phyloP scores from a whole-genome alignment of 768 basidiomycete species.

The Russula compacta region DNA sequence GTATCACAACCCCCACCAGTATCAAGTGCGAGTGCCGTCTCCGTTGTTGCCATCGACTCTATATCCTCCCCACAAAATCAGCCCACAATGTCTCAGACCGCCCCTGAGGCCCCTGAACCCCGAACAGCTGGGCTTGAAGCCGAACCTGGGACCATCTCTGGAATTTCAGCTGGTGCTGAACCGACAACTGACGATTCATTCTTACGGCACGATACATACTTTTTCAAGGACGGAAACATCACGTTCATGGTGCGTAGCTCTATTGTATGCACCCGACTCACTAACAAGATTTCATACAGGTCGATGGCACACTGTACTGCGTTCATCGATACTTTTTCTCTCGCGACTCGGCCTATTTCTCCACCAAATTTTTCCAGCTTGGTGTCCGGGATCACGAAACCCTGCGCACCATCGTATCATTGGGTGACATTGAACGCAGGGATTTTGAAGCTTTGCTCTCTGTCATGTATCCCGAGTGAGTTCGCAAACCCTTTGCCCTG shows the following conservation, averaged over 20 bases:
- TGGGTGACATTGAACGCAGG: neutral
- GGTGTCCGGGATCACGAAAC: slow-evolving; percentile 6
- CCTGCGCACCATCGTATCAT: neutral
- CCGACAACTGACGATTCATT: neutral
- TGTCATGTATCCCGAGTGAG: slow-evolving; percentile 18
- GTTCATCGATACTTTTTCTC: slow-evolving; percentile 17
- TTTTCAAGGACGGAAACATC: slow-evolving; percentile 15
- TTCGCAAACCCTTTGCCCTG: neutral
- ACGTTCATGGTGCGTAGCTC: slow-evolving; percentile 9
- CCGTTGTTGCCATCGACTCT: slow-evolving; percentile 1
- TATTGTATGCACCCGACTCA: neutral
- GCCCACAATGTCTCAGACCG: neutral
- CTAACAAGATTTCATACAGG: slow-evolving; percentile 2
- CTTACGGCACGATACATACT: slow-evolving; percentile 2
- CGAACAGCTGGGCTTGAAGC: neutral
- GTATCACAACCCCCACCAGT: neutral
- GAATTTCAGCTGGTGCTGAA: neutral
- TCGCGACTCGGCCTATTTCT: slow-evolving; percentile 18
- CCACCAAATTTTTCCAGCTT: slow-evolving; percentile 1
- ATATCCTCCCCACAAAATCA: neutral
- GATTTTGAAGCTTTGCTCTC: slow-evolving; percentile 19
- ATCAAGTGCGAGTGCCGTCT: neutral
- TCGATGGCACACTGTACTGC: slow-evolving; percentile 11
- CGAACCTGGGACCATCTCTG: neutral
- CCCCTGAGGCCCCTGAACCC: neutral